Evolutionary conservation across 2,329 filamentous ascomycete genomes (phyloP), one percentile per base, ranked within the genome.

Genomic region (Corniculantispora saksenae): DNA sequence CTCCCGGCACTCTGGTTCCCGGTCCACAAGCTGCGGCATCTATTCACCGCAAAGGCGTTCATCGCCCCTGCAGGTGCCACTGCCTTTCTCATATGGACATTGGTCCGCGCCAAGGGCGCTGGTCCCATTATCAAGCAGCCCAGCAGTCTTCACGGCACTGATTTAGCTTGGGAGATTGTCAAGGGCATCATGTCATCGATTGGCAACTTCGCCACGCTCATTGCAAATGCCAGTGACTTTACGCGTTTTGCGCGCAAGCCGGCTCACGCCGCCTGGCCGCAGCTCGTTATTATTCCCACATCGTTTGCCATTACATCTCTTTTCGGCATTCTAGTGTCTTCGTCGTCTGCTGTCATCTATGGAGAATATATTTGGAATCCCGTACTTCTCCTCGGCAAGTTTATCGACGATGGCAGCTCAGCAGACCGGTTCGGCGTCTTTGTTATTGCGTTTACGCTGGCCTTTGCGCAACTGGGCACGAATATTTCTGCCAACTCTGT

Each of bases 401-500:
- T 92, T 74, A 83, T 93, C 64, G 80, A 90, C 21, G 89, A 91
- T 61, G 90, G 89, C 58, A 86, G 85, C 66, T 87, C 89, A 0
- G 87, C 77, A 1, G 86, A 91, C 74, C 86, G 91, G 43, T 91
- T 91, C 60, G 91, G 90, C 50, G 89, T 93, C 61, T 94, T 93
- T 72, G 79, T 93, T 65, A 91, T 93, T 68, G 82, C 89, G 0
- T 72, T 82, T 1, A 88, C 89, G 1, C 93, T 93, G 70, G 84
- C 91, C 0, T 84, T 96, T 10, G 92, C 92, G 7, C 92, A 95
- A 76, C 83, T 96, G 2, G 92, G 91, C 19, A 95, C 92, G 47
- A 96, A 96, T 72, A 94, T 96, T 69, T 91, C 92, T 0, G 92
- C 93, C 65, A 97, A 96, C 79, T 92, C 89, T 0, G 89, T 95